Percentiles rank a stretch among this genome's conserved stretches.
phyloP scores from a whole-genome alignment of 2,329 filamentous ascomycete species.

The Ceratocystis alfenasii region DNA sequence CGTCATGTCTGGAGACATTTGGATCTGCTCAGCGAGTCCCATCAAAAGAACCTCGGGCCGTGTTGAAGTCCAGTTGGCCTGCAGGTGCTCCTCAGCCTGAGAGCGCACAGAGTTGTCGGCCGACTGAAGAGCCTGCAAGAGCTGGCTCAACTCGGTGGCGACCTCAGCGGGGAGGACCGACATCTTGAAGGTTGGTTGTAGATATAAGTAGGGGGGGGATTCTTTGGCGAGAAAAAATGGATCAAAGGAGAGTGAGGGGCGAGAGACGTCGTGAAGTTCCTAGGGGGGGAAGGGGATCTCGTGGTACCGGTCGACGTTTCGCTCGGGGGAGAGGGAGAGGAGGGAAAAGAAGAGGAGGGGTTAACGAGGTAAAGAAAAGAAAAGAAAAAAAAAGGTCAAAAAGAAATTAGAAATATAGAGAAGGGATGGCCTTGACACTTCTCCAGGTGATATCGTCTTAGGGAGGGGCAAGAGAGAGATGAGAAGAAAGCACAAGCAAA shows the following conservation, averaged over 20 bases:
- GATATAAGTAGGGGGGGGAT: constrained; percentile 6
- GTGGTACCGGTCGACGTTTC: neutral
- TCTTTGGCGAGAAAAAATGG: neutral
- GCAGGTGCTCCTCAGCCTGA: constrained; percentile 79
- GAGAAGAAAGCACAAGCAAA: neutral
- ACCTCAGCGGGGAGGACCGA: constrained; percentile 77
- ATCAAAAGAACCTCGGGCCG: constrained; percentile 82
- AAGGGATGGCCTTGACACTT: neutral
- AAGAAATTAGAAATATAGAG: constrained; percentile 12
- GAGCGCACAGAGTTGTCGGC: constrained; percentile 76
- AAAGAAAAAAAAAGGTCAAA: constrained; percentile 5
- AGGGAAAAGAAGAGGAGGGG: constrained; percentile 9
- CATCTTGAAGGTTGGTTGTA: constrained; percentile 38
- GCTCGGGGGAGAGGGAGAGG: neutral
- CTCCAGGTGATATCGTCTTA: neutral
- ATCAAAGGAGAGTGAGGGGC: neutral
- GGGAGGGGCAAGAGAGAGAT: constrained; percentile 2
- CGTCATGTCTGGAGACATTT: constrained; percentile 58
- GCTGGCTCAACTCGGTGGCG: constrained; percentile 70
- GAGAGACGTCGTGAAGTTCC: neutral
- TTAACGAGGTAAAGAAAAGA: neutral
- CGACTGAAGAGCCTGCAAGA: constrained; percentile 79
- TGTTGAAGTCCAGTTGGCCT: constrained; percentile 73
- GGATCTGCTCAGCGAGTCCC: constrained; percentile 86
- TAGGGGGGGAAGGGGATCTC: neutral